These are phyloP conservation scores for Paracoccidioides brasiliensis DNA, from an alignment of 2,329 filamentous ascomycete genomes.

Conservation along the genomic window DNA sequence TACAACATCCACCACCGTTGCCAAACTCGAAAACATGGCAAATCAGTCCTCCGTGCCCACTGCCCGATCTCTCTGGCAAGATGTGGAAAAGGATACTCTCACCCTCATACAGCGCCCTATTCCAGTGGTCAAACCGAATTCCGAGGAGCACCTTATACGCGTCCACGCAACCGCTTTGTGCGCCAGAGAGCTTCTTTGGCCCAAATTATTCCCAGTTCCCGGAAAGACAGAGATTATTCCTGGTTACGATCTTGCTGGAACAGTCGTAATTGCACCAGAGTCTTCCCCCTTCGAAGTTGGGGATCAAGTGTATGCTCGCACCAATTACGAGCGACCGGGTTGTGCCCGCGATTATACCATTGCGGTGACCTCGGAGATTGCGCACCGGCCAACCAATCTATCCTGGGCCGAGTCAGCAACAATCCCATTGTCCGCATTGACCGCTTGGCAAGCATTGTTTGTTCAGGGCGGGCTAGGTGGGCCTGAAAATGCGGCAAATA, in stretches of 20 bases:
- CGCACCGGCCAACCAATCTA: conserved; percentile 22
- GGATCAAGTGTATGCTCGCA: conserved; percentile 28
- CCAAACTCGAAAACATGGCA: background rate
- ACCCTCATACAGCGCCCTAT: conserved; percentile 6
- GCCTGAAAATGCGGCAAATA: conserved; percentile 11
- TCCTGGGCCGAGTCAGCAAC: conserved; percentile 27
- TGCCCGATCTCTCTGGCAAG: conserved; percentile 7
- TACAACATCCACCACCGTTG: background rate
- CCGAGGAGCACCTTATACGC: conserved; percentile 28
- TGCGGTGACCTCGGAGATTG: conserved; percentile 24
- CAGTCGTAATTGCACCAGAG: conserved; percentile 23
- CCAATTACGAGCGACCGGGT: conserved; percentile 24
- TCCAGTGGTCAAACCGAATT: conserved; percentile 15
- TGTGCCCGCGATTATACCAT: conserved; percentile 28
- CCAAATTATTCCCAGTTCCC: conserved; percentile 18
- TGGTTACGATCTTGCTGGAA: conserved; percentile 32
- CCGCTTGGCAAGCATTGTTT: conserved; percentile 35
- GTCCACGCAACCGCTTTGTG: conserved; percentile 29
- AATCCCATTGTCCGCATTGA: conserved; percentile 30
- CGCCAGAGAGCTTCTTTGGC: conserved; percentile 34
- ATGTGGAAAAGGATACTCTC: conserved; percentile 4
- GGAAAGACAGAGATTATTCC: conserved; percentile 22
- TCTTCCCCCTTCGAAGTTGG: conserved; percentile 27
- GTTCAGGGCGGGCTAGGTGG: conserved; percentile 20
- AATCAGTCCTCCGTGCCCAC: conserved; percentile 1